A percentile compares a stretch with the other conserved stretches of the same genome.
These are phyloP conservation scores for Nelumbo lutea DNA, from an alignment of 164 flowering plant genomes.

Conservation along the genomic window DNA sequence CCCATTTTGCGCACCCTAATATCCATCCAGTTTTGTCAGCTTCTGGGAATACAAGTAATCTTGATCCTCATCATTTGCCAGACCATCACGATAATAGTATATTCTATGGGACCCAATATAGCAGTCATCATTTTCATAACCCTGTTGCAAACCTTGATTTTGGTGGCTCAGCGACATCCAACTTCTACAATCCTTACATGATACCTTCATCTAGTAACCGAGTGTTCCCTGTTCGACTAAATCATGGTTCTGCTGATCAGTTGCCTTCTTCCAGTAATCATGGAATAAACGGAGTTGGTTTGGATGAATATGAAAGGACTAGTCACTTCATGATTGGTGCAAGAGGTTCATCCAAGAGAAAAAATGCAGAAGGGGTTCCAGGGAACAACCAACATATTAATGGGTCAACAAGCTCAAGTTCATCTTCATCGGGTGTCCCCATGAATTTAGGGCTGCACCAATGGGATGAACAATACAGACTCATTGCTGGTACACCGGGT, in stretches of 20 bases:
- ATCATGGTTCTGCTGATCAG: slow-evolving; percentile 41
- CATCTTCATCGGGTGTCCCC: slow-evolving; percentile 36
- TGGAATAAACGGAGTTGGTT: slow-evolving; percentile 32
- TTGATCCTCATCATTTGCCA: slow-evolving; percentile 34
- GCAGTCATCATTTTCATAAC: slow-evolving; percentile 39
- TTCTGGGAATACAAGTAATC: slow-evolving; percentile 37
- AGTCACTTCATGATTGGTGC: slow-evolving; percentile 40
- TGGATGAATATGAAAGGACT: slow-evolving; percentile 46
- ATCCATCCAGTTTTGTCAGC: slow-evolving; percentile 34
- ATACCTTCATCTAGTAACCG: slow-evolving; percentile 37
- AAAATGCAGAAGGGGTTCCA: slow-evolving; percentile 48
- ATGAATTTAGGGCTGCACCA: slow-evolving; percentile 30
- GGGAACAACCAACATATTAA: slow-evolving; percentile 30
- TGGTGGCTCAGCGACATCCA: slow-evolving; percentile 29
- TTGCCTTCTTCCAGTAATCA: slow-evolving; percentile 43
- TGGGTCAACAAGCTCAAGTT: slow-evolving; percentile 50
- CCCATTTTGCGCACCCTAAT: slow-evolving; percentile 42
- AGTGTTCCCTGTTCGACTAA: slow-evolving; percentile 33
- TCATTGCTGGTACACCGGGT: slow-evolving; percentile 29
- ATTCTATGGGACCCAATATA: slow-evolving; percentile 50
- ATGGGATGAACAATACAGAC: slow-evolving; percentile 28
- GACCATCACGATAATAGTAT: slow-evolving; percentile 40
- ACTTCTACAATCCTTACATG: slow-evolving; percentile 43
- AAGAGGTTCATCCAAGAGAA: slow-evolving; percentile 61
- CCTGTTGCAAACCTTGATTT: slow-evolving; percentile 35